Conservation (phyloP, 2,329 filamentous ascomycete species). For the Calonectria leucothoes region DNA sequence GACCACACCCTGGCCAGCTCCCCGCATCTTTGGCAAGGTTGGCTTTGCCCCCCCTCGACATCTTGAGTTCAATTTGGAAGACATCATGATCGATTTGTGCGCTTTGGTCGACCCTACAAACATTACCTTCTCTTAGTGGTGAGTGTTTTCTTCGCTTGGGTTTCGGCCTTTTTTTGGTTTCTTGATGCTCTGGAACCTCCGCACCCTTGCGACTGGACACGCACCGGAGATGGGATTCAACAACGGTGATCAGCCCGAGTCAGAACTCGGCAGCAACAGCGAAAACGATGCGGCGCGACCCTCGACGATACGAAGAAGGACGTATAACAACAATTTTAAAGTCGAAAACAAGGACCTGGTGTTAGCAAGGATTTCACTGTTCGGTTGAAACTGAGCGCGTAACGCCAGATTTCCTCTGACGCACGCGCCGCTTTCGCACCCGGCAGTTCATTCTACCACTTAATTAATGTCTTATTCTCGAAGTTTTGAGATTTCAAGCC, state of each 20-base stretch:
- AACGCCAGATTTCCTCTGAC: neutral
- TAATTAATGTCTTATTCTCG: neutral
- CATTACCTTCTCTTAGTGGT: constrained; percentile 55
- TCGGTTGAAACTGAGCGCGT: neutral
- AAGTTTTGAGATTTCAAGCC: neutral
- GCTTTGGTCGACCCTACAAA: constrained; percentile 44
- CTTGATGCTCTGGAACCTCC: neutral
- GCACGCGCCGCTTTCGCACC: neutral
- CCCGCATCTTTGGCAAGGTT: constrained; percentile 35
- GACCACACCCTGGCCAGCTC: constrained; percentile 25
- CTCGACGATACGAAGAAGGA: neutral
- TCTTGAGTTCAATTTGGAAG: constrained; percentile 42
- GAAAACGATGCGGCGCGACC: neutral
- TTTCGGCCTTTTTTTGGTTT: constrained; percentile 12
- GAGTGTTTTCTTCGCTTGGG: constrained; percentile 36
- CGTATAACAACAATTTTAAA: neutral
- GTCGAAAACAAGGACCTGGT: neutral
- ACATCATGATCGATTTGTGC: constrained; percentile 57
- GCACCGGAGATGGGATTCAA: constrained; percentile 6
- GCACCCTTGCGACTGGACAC: neutral
- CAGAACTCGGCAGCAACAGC: neutral
- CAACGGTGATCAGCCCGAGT: neutral
- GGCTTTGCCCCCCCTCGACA: constrained; percentile 37
- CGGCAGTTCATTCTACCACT: neutral
- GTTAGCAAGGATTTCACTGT: neutral